Evolutionary conservation across 148 eudicot genomes (phyloP), one percentile per base, ranked within the genome.

Genomic region (Rhododendron ovatum): DNA sequence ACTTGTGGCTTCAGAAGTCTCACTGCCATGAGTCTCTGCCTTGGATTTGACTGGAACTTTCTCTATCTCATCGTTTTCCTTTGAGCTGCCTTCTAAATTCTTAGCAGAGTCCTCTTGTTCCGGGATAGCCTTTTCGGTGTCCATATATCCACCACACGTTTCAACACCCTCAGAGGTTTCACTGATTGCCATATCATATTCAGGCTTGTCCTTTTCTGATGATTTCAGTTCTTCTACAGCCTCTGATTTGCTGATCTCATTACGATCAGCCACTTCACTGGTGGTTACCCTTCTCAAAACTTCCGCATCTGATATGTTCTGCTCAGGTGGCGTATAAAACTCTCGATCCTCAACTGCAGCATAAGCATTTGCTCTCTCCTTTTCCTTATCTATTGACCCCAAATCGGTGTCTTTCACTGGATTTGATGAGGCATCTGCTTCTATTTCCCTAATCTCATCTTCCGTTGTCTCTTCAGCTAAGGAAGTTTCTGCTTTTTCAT

Each of bases 91-190:
- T 76, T 84, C 86, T 22, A 28, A 57, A 12, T 48, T 74, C 48
- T 18, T 55, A 22, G 26, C 69, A 33, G 71, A 50, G 39, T 84
- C 81, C 51, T 73, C 84, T 55, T 51, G 61, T 26, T 50, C 77
- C 41, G n/a, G 81, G 47, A 85, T 80, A 53, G 48, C 74, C 69
- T 84, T 37, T 75, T 84, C 81, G 4, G 55, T 59, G 15, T 85
- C 82, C 45, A 33, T 57, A 22, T 12, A 48, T 55, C 24, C 48
- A 20, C 26, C 37, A 77, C 14, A 57, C 8, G 24, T 65, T 41
- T 84, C 71, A 84, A 50, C 74, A 77, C 61, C 30, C 51, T 51
- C 26, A 4, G 82, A 48, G n/a, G 41, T 65, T 80, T 53, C 61
- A 53, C 51, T 63, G 74, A 24, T 82, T 84, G 35, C 83, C 43